Percentiles rank a stretch among this genome's conserved stretches.
These are phyloP conservation scores for Claviceps fusiformis DNA, from an alignment of 2,329 filamentous ascomycete genomes.

Conservation along the genomic window DNA sequence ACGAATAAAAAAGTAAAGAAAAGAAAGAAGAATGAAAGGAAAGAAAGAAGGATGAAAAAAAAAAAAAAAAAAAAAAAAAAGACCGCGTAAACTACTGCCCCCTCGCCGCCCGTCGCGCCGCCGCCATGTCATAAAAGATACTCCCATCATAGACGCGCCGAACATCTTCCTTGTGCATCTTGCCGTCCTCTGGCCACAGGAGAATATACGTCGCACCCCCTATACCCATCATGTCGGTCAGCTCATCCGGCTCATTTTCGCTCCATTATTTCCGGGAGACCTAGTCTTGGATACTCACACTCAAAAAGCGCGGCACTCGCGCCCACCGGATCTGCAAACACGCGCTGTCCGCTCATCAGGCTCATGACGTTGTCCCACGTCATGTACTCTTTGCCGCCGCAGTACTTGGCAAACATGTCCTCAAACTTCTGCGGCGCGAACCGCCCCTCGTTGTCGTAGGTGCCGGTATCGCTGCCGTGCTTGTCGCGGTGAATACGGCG, in stretches of 20 bases:
- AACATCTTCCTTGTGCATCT: constrained; percentile 41
- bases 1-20: too few species aligned
- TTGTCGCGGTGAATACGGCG: constrained; percentile 27
- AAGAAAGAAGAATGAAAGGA: too few species aligned
- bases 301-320: constrained; percentile 10
- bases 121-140: constrained; percentile 8
- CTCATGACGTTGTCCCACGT: constrained; percentile 21
- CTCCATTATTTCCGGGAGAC: too few species aligned
- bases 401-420: constrained; percentile 36
- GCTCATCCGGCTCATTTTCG: too few species aligned
- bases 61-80: too few species aligned
- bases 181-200: constrained; percentile 38
- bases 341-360: constrained; percentile 26
- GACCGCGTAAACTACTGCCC: neutral
- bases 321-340: constrained; percentile 30
- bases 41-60: neutral
- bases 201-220: constrained; percentile 30
- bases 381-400: constrained; percentile 23
- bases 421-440: constrained; percentile 37
- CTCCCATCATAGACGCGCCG: constrained; percentile 13
- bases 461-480: constrained; percentile 32
- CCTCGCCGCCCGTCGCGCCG: neutral
- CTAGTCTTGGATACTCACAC: constrained; percentile 7
- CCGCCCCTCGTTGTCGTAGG: constrained; percentile 33
- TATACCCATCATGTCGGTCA: neutral